Base-by-base conservation (phyloP, 306 rosid genomes). In the Mucuna pruriens region DNA sequence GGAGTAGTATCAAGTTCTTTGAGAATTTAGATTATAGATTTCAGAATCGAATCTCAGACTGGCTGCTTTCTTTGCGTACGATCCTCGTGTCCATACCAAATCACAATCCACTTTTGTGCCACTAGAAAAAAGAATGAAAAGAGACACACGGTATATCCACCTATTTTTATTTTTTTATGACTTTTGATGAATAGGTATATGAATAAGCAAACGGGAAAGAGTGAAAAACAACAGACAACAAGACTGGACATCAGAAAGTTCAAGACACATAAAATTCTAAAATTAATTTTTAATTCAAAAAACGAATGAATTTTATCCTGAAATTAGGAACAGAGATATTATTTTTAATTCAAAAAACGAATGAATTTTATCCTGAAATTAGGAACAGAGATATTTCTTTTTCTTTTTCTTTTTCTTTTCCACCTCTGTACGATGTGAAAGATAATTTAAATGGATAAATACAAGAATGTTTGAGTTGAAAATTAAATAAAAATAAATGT, bases 381-480 rank as follows among this genome's bases (percentile, higher is more conserved):
- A 63, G 58, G 2, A 62, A 8, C 19, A 82, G 17, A 75, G 19
- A 75, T 19, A 25, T 48, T 5, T 54, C 11, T 39, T 76, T 33
- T 51, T 58, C 13, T 34, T 46, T 17, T 71, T 74, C 22, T 51
- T 58, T 17, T 34, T 46, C 23, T 71, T 74, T 80, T 55, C 67
- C 49, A 34, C 52, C 9, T 71, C 5, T 15, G 23, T 17, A 17
- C 52, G 72, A 23, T 44, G 75, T 33, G 52, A 65, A 74, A 13
- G 54, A 63, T 40, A 76, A 76, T 51, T 57, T 40, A 44, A 75
- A 40, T 13, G 71, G 71, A 75, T 54, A 75, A 68, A 34, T 66
- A 75, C 76, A 82, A 75, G 63, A 33, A 82, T 34, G 20, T 34
- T 58, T 9, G 52, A 73, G 78, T 68, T 68, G 51, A 39, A 39